Evolutionary conservation across 805 yeast genomes (phyloP).

Genomic region (Lipomyces spencermartinsiae): DNA sequence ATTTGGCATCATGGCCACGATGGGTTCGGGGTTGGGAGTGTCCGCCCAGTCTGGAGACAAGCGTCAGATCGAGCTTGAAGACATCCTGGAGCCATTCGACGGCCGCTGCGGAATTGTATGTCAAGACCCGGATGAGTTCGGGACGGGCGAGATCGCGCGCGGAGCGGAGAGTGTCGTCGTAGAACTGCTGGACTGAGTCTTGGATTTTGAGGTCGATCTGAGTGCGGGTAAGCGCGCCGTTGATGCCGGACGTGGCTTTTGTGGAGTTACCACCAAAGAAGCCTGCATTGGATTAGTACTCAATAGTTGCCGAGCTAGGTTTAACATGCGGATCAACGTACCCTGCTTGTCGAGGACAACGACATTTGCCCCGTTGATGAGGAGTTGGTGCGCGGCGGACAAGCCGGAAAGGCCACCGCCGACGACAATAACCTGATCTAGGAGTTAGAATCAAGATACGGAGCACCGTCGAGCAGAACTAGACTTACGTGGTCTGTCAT

Average conservation of each 20-base stretch:
- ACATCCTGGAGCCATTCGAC: constrained; percentile 74
- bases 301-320: too few relatives aligned
- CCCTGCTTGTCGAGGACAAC: constrained; percentile 61
- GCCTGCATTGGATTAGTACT: constrained; percentile 41
- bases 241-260: constrained; percentile 71
- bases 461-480: not conserved
- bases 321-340: not conserved
- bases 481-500: constrained; percentile 10
- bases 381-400: constrained; percentile 64
- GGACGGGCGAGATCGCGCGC: constrained; percentile 67
- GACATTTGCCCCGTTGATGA: constrained; percentile 60
- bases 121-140: constrained; percentile 62
- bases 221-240: constrained; percentile 74
- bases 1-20: constrained; percentile 69
- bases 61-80: constrained; percentile 65
- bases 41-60: constrained; percentile 81
- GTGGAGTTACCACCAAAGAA: constrained; percentile 70
- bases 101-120: constrained; percentile 68
- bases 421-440: constrained; percentile 54
- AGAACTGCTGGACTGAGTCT: constrained; percentile 66
- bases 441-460: not conserved
- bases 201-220: constrained; percentile 58
- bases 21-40: constrained; percentile 83
- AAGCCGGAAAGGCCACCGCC: constrained; percentile 73
- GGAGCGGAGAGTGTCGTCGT: constrained; percentile 69